These are phyloP conservation scores for Solanum acaule DNA, from an alignment of 257 asterid genomes.

Conservation along the genomic window DNA sequence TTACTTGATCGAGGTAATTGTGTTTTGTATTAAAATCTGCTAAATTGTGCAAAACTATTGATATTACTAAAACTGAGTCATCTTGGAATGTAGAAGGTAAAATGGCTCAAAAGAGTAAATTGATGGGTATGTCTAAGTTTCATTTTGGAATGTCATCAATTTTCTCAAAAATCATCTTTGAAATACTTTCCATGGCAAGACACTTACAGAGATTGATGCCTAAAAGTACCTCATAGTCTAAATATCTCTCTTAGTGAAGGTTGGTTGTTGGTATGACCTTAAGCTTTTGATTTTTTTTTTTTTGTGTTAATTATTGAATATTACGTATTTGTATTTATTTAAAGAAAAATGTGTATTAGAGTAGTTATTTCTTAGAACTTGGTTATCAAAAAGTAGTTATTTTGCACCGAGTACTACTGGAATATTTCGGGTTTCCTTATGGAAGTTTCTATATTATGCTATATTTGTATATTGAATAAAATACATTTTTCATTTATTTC, in stretches of 20 bases:
- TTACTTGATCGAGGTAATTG: background rate
- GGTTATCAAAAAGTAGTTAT: background rate
- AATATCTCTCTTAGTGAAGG: background rate
- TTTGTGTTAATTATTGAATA: background rate
- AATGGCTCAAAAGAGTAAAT: background rate
- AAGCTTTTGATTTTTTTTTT: background rate
- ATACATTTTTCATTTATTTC: slow-evolving; percentile 6
- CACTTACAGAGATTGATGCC: background rate
- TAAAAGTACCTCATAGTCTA: background rate
- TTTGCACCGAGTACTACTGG: background rate
- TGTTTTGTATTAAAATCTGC: background rate
- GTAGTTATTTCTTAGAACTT: background rate
- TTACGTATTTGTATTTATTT: background rate
- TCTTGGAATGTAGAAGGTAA: background rate
- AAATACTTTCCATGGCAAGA: background rate
- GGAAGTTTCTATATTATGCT: background rate
- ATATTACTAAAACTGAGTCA: background rate
- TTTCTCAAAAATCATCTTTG: background rate
- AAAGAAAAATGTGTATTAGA: background rate
- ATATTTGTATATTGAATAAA: background rate
- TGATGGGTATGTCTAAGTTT: background rate
- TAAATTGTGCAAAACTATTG: background rate
- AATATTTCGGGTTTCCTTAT: background rate
- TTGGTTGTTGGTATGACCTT: background rate
- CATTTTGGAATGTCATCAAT: background rate